These are phyloP conservation scores for Microbotryomycetes sp. DNA, from an alignment of 1,284 basidiomycete species.

Conservation along the genomic window DNA sequence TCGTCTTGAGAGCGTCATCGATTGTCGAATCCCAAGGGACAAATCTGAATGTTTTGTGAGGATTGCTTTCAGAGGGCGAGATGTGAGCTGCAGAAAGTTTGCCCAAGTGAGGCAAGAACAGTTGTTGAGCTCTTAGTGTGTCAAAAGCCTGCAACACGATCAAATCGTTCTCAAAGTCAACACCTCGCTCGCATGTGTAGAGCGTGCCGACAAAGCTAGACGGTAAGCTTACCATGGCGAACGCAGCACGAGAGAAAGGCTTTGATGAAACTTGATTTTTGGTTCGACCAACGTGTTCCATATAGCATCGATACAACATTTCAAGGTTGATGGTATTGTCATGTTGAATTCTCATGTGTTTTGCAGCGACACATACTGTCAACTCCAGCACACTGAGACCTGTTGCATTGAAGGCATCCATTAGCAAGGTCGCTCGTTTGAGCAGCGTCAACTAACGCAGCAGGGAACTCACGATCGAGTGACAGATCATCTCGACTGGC, in stretches of 20 bases:
- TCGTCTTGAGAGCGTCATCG: conserved; percentile 23
- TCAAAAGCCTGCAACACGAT: conserved; percentile 32
- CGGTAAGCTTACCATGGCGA: conserved; percentile 21
- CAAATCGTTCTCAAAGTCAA: background rate
- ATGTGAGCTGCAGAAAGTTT: conserved; percentile 1
- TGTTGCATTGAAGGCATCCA: conserved; percentile 3
- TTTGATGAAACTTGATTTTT: conserved; percentile 11
- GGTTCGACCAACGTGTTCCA: conserved; percentile 20
- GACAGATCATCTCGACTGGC: conserved; percentile 11
- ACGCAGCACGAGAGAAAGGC: conserved; percentile 13
- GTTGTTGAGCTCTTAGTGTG: conserved; percentile 23
- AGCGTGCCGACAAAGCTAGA: background rate
- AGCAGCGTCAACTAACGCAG: background rate
- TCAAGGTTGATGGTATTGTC: conserved; percentile 37
- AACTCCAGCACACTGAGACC: conserved; percentile 35
- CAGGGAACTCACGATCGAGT: conserved; percentile 10
- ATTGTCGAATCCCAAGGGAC: conserved; percentile 32
- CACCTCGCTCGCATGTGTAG: background rate
- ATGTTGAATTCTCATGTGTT: conserved; percentile 30
- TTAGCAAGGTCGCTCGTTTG: background rate
- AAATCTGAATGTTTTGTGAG: conserved; percentile 31
- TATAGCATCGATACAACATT: conserved; percentile 32
- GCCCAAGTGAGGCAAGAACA: conserved; percentile 27
- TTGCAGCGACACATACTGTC: conserved; percentile 29
- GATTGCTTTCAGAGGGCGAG: conserved; percentile 2